A percentile compares a stretch with the other conserved stretches of the same genome.
phyloP scores from a whole-genome alignment of 2,329 filamentous ascomycete species.

The Ophiostoma himal-ulmi region DNA sequence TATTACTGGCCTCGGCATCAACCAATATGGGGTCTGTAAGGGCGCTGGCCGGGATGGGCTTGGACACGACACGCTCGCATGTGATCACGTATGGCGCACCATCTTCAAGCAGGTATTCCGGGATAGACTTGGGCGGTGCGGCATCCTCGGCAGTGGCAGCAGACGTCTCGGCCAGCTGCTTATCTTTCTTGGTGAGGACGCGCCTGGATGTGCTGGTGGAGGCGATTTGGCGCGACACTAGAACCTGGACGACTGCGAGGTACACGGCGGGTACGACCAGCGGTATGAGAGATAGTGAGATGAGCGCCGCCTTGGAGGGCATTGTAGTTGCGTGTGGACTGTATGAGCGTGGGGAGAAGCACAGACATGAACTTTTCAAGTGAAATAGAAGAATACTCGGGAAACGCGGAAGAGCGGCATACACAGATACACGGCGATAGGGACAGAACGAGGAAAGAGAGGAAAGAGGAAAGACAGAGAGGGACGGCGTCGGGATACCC shows the following conservation, averaged over 20 bases:
- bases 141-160: neutral
- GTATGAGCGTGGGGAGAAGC: neutral
- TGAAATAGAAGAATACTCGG: too few relatives aligned
- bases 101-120: slow-evolving; percentile 12
- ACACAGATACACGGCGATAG: neutral
- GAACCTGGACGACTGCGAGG: slow-evolving; percentile 17
- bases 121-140: slow-evolving; percentile 20
- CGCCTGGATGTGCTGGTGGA: neutral
- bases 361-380: too few relatives aligned
- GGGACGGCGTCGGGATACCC: slow-evolving; percentile 12
- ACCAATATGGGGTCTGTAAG: slow-evolving; percentile 12
- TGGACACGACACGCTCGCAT: slow-evolving; percentile 24
- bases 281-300: slow-evolving; percentile 19
- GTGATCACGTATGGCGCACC: slow-evolving; percentile 19
- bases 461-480: neutral
- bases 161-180: neutral
- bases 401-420: neutral
- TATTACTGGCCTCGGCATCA: neutral
- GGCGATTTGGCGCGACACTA: slow-evolving; percentile 18
- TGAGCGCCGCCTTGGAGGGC: slow-evolving; percentile 7
- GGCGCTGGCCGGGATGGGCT: slow-evolving; percentile 7
- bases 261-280: slow-evolving; percentile 19
- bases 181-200: neutral
- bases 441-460: neutral
- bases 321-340: neutral